Evolutionary conservation across 1,139 yeast genomes (phyloP), one percentile per base, ranked within the genome.

Genomic region (Suhomyces yuchorum): DNA sequence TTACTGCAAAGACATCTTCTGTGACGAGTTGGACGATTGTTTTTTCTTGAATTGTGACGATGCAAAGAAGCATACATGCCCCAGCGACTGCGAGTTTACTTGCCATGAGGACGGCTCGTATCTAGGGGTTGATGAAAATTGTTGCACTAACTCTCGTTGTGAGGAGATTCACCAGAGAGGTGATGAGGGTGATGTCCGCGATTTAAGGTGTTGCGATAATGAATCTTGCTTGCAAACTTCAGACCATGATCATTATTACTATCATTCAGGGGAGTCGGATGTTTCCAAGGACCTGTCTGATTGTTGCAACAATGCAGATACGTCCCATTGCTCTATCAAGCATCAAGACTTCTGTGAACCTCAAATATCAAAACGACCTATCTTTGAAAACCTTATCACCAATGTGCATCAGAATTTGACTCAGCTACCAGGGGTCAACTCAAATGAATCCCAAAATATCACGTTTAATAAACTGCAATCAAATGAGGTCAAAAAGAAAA

Each of bases 1-100:
- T 3, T 51, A 64, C 40, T 75, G 80, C 57, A 66, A 70, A 35
- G 78, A 73, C 37, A 70, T 75, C 5, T 64, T 74, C 37, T 75
- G 80, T 54, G 73, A 73, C 42, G 80, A 75, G 42, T 55, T 75
- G 7, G 77, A 75, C 49, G 79, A 75, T 56, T 76, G 80, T 47
- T 75, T 70, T 59, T 75, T 67, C 50, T 53, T 61, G 18, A 65
- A 60, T 38, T 73, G 77, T 56, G 69, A 66, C 37, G 70, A 63
- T 47, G 50, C 58, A 20, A 54, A 52, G 42, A 42, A 45, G 18
- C 30, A 17, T 32, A 9, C 36, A 1, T 9, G 8, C 9, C 11
- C 37, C 14, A 36, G 18, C 12, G 15, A 37, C 9, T 43, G 50
- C 23, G 47, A 47, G 9, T 23, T 42, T 22, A 26, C 19, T 11